These are phyloP conservation scores for Chlorella sp. DNA, from an alignment of 139 green algal genomes.

Conservation along the genomic window DNA sequence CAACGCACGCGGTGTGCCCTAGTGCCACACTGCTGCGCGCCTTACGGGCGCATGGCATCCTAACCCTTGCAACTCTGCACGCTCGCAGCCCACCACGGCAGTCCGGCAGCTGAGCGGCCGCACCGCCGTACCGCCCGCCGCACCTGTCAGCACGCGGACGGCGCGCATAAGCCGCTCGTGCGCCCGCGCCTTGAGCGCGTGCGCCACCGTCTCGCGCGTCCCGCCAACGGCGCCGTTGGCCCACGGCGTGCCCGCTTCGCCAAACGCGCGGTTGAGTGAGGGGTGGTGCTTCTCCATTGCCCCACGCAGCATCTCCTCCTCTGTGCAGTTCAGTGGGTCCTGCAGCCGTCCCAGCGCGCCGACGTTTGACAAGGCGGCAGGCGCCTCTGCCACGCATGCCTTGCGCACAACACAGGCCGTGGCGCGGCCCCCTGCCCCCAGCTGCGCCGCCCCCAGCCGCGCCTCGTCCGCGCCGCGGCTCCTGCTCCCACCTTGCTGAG, in stretches of 20 bases:
- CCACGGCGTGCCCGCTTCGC: conserved; percentile 24
- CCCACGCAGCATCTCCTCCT: conserved; percentile 15
- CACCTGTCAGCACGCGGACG: conserved; percentile 23
- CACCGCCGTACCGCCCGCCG: neutral
- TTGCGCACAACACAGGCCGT: too few relatives aligned
- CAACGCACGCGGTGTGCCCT: neutral
- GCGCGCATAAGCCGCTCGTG: conserved; percentile 29
- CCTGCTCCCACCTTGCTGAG: conserved; percentile 6
- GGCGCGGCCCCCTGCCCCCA: too few relatives aligned
- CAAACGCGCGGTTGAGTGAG: conserved; percentile 18
- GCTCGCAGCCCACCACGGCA: neutral
- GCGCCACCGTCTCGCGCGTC: conserved; percentile 11
- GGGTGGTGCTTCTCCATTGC: conserved; percentile 25
- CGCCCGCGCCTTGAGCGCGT: conserved; percentile 4
- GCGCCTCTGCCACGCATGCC: too few relatives aligned
- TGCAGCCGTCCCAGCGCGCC: neutral
- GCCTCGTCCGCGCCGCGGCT: too few relatives aligned
- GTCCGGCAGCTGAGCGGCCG: neutral
- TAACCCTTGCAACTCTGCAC: neutral
- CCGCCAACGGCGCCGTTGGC: conserved; percentile 4
- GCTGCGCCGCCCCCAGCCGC: too few relatives aligned
- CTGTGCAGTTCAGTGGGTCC: conserved; percentile 10
- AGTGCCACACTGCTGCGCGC: neutral
- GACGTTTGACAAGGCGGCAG: neutral
- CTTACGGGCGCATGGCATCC: too few relatives aligned